Percentiles rank a stretch among this genome's conserved stretches.
phyloP scores from a whole-genome alignment of 179 eudicot species.

The Amaranthus tricolor region DNA sequence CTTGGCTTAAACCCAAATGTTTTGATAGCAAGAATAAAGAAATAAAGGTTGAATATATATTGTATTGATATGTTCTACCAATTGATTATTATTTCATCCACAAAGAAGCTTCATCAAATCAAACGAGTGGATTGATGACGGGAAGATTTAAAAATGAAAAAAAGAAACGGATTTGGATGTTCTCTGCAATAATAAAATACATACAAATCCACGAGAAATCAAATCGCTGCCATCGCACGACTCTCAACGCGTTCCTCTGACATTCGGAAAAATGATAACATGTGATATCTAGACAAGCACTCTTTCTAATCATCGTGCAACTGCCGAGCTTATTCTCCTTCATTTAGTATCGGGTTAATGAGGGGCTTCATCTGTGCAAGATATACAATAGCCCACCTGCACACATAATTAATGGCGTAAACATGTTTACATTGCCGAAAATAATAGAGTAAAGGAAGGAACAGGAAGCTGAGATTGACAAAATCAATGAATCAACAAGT shows the following conservation, averaged over 20 bases:
- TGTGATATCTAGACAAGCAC: slow-evolving; percentile 21
- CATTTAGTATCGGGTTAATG: slow-evolving; percentile 77
- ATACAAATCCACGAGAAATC: slow-evolving; percentile 33
- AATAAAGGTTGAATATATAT: neutral
- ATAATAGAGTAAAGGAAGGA: neutral
- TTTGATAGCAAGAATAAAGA: too few relatives aligned
- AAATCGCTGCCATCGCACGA: slow-evolving; percentile 20
- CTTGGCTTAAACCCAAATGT: too few relatives aligned
- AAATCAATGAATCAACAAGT: neutral
- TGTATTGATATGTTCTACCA: slow-evolving; percentile 11
- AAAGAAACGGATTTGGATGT: slow-evolving; percentile 12
- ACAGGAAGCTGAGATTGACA: neutral
- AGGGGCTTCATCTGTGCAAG: slow-evolving; percentile 91
- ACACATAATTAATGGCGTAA: slow-evolving; percentile 15
- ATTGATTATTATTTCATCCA: slow-evolving; percentile 25
- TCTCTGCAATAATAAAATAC: slow-evolving; percentile 26
- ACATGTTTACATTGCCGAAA: neutral
- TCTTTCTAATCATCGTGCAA: slow-evolving; percentile 16
- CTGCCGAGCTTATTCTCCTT: slow-evolving; percentile 44
- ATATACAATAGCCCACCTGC: slow-evolving; percentile 95
- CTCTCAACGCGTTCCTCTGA: slow-evolving; percentile 31
- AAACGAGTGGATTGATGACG: slow-evolving; percentile 19
- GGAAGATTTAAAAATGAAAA: neutral
- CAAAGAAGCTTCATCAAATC: slow-evolving; percentile 25
- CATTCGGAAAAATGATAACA: slow-evolving; percentile 30